Evolutionary conservation across 352 stramenopile genomes (phyloP).

Genomic region (Phytophthora podocarpi): DNA sequence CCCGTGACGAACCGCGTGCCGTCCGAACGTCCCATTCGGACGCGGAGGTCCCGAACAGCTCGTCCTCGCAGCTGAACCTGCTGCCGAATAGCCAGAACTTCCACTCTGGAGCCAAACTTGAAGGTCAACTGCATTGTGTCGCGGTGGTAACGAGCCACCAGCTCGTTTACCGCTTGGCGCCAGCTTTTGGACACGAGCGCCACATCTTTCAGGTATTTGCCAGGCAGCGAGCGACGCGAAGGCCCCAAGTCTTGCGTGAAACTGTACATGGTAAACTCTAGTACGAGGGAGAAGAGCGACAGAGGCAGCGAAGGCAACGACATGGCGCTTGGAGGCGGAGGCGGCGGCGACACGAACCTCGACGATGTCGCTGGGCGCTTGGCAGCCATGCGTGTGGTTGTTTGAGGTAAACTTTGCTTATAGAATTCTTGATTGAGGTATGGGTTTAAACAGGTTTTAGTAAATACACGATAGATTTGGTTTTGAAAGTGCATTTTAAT

Average conservation of each 20-base stretch:
- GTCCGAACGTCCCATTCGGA: slow-evolving; percentile 40
- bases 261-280: slow-evolving; percentile 35
- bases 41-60: slow-evolving; percentile 32
- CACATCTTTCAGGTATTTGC: slow-evolving; percentile 23
- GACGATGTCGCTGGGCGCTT: slow-evolving; percentile 4
- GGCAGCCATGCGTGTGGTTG: slow-evolving; percentile 13
- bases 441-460: too few relatives aligned
- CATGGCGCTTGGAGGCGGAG: neutral
- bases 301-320: slow-evolving; percentile 31
- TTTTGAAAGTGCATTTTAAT: too few relatives aligned
- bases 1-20: slow-evolving; percentile 35
- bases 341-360: neutral
- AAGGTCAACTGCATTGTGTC: slow-evolving; percentile 40
- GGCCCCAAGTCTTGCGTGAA: slow-evolving; percentile 25
- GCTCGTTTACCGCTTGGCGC: slow-evolving; percentile 37
- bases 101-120: slow-evolving; percentile 25
- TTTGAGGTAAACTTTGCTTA: too few relatives aligned
- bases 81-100: slow-evolving; percentile 29
- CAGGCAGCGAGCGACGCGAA: neutral
- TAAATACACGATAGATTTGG: too few relatives aligned
- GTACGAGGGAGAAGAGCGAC: slow-evolving; percentile 36
- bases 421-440: too few relatives aligned
- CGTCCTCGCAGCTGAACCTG: slow-evolving; percentile 31
- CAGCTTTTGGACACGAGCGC: slow-evolving; percentile 45
- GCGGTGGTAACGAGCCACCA: slow-evolving; percentile 29